Percentiles rank a stretch among this genome's conserved stretches.
phyloP scores from a whole-genome alignment of 768 basidiomycete genomes.

The Boletus reticuloceps region DNA sequence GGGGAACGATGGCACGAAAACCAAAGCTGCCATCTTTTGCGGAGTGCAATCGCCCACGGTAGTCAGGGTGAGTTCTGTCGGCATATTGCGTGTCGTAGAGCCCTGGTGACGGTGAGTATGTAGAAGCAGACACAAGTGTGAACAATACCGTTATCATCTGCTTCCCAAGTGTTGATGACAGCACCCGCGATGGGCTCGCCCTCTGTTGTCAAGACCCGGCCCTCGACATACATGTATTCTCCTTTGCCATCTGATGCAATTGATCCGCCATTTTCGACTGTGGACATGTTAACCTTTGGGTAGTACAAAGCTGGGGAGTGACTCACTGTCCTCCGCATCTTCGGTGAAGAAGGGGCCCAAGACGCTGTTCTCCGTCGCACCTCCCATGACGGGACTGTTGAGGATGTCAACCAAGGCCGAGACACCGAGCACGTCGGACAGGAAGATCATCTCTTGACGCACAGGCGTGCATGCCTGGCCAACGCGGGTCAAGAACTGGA shows the following conservation, averaged over 20 bases:
- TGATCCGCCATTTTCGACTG: constrained; percentile 66
- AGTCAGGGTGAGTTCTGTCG: constrained; percentile 59
- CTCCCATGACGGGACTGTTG: constrained; percentile 62
- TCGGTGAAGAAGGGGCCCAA: constrained; percentile 83
- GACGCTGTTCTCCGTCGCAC: constrained; percentile 71
- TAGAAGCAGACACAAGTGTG: constrained; percentile 5
- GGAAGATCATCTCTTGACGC: constrained; percentile 77
- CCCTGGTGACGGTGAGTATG: constrained; percentile 6
- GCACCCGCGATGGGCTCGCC: constrained; percentile 65
- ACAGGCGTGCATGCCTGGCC: constrained; percentile 73
- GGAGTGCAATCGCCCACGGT: constrained; percentile 62
- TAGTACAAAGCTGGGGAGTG: no score
- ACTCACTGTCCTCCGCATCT: constrained; percentile 68
- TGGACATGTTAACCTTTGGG: background rate
- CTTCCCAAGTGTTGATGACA: constrained; percentile 79
- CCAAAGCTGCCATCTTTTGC: constrained; percentile 62
- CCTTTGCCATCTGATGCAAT: constrained; percentile 90
- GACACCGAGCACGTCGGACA: constrained; percentile 78
- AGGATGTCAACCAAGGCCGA: constrained; percentile 74
- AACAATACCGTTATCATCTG: constrained; percentile 56
- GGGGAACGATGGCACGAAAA: constrained; percentile 70
- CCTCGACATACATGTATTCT: constrained; percentile 79
- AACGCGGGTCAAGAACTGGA: constrained; percentile 72
- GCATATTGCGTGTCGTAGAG: constrained; percentile 53
- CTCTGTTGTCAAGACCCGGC: constrained; percentile 54